Evolutionary conservation across 2,329 filamentous ascomycete species (phyloP).

Genomic region (Fusarium fracticaudum): DNA sequence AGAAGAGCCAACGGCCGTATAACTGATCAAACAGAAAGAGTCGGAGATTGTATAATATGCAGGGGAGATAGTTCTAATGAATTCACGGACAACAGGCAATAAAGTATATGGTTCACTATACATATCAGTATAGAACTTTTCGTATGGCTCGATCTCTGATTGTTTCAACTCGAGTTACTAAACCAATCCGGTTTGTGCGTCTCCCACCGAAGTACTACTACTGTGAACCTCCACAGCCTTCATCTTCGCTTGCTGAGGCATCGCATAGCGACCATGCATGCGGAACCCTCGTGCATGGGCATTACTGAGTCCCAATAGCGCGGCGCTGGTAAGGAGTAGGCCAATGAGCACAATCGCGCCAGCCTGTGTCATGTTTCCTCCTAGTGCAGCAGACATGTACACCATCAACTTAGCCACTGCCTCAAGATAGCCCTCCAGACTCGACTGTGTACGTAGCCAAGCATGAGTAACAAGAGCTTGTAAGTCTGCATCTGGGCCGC

Average conservation of each 20-base stretch:
- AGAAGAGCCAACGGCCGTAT: neutral
- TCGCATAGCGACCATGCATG: conserved; percentile 61
- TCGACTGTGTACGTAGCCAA: conserved; percentile 64
- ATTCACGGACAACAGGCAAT: conserved; percentile 20
- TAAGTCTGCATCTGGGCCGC: conserved; percentile 64
- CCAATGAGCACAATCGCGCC: conserved; percentile 62
- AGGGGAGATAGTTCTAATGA: conserved; percentile 19
- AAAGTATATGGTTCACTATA: neutral
- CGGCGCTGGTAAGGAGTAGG: conserved; percentile 63
- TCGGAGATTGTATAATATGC: conserved; percentile 31
- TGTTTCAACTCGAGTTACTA: neutral
- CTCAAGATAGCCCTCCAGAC: conserved; percentile 61
- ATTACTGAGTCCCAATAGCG: conserved; percentile 64
- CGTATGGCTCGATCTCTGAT: neutral
- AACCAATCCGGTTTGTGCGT: neutral
- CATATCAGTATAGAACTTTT: too few relatives aligned
- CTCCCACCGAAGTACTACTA: neutral
- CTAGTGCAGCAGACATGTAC: conserved; percentile 64
- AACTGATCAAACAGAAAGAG: conserved; percentile 1
- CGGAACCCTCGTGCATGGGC: conserved; percentile 56
- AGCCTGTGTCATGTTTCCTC: conserved; percentile 63
- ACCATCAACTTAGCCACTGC: conserved; percentile 65
- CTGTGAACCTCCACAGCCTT: neutral
- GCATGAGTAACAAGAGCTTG: conserved; percentile 66
- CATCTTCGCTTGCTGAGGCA: conserved; percentile 30